These are phyloP conservation scores for Candida tunisiensis DNA, from an alignment of 1,139 yeast species.

Conservation along the genomic window DNA sequence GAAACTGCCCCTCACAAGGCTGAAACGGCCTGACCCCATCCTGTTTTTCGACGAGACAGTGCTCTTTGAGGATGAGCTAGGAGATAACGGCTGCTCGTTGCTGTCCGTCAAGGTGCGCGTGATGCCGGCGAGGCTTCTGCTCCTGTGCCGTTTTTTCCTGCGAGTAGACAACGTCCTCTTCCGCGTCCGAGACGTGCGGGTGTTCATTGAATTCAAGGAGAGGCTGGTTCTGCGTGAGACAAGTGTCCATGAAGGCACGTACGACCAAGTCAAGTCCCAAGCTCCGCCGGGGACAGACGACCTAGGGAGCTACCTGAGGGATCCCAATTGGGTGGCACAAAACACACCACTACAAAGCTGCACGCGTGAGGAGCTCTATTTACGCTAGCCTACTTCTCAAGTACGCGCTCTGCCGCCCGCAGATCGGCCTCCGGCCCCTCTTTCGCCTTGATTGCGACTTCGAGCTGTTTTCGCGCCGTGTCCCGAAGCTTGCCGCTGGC, in stretches of 20 bases:
- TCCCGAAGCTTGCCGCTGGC: constrained; percentile 14
- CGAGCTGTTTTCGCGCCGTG: background rate
- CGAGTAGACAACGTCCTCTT: constrained; percentile 83
- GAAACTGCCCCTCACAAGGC: constrained; percentile 24
- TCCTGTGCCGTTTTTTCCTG: constrained; percentile 63
- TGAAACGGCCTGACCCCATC: constrained; percentile 69
- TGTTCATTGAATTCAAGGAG: constrained; percentile 62
- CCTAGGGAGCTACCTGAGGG: constrained; percentile 62
- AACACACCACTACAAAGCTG: background rate
- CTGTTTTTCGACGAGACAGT: constrained; percentile 78
- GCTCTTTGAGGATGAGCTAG: constrained; percentile 85
- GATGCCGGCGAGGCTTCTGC: constrained; percentile 64
- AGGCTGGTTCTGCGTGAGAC: constrained; percentile 57
- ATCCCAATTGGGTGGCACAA: constrained; percentile 57
- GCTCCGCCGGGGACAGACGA: constrained; percentile 36
- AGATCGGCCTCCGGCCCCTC: background rate
- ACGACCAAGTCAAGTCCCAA: constrained; percentile 33
- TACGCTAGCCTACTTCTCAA: too few species aligned
- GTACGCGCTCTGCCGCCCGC: too few species aligned
- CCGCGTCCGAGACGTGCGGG: constrained; percentile 69
- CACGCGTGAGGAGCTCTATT: background rate
- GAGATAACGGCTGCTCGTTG: constrained; percentile 85
- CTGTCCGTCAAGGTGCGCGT: constrained; percentile 70
- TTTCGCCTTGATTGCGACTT: background rate
- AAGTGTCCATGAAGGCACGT: constrained; percentile 54